A percentile compares a stretch with the other conserved stretches of the same genome.
These are phyloP conservation scores for Pleurotus pulmonarius DNA, from an alignment of 768 basidiomycete species.

Conservation along the genomic window DNA sequence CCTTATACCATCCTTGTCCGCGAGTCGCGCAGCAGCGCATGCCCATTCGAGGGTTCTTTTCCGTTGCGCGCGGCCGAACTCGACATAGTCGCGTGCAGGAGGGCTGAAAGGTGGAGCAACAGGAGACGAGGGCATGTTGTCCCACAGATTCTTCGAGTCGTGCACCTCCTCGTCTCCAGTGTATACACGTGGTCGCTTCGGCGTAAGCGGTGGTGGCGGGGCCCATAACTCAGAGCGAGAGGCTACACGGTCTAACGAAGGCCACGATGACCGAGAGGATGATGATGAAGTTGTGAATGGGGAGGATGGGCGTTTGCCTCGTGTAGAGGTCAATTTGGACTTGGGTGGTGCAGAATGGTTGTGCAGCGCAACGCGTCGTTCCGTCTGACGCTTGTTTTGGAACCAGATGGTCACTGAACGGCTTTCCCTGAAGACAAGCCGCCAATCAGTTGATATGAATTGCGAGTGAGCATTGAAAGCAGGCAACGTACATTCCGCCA, in stretches of 20 bases:
- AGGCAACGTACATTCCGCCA: conserved; percentile 56
- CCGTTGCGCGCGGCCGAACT: conserved; percentile 42
- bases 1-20: conserved; percentile 35
- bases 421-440: conserved; percentile 43
- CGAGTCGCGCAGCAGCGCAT: conserved; percentile 56
- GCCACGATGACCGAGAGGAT: conserved; percentile 28
- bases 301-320: conserved; percentile 18
- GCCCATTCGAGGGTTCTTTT: conserved; percentile 71
- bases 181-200: conserved; percentile 25
- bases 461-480: conserved; percentile 2
- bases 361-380: conserved; percentile 50
- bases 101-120: conserved; percentile 52
- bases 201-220: conserved; percentile 34
- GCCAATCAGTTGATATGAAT: conserved; percentile 9
- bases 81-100: conserved; percentile 40
- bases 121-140: conserved; percentile 64
- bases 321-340: conserved; percentile 27
- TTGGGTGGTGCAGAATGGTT: conserved; percentile 19
- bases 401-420: conserved; percentile 81
- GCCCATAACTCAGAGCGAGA: conserved; percentile 48
- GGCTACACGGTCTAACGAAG: conserved; percentile 57
- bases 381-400: conserved; percentile 76
- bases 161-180: not conserved
- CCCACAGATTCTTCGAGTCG: conserved; percentile 33
- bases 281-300: conserved; percentile 19